Conservation (phyloP, 345 rosid species). For the Syzygium aromaticum region DNA sequence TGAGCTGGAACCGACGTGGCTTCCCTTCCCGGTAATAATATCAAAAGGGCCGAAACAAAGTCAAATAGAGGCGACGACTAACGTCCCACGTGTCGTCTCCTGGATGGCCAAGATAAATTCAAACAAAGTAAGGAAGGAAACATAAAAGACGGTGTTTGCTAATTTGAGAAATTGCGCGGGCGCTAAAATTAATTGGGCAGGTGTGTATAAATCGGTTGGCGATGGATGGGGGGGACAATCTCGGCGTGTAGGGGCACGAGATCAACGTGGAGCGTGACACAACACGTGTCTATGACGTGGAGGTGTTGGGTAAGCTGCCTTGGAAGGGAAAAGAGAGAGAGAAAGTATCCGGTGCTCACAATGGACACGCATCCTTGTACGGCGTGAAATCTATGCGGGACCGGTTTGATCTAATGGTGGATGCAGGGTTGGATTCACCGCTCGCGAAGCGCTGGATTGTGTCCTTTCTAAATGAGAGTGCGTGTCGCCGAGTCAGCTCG, state of each 20-base stretch:
- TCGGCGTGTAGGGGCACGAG: background rate
- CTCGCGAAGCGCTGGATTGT: background rate
- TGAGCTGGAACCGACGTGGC: background rate
- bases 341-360: too few relatives aligned
- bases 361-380: too few relatives aligned
- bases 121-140: too few relatives aligned
- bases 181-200: background rate
- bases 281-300: background rate
- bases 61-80: background rate
- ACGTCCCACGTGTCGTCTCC: background rate
- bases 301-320: background rate
- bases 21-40: background rate
- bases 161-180: background rate
- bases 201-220: background rate
- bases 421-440: background rate
- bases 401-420: too few relatives aligned
- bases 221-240: background rate
- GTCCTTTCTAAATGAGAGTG: background rate
- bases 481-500: background rate
- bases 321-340: fast-evolving
- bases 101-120: background rate
- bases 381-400: too few relatives aligned
- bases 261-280: background rate
- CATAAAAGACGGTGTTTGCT: background rate
- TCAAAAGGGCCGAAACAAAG: background rate